Evolutionary conservation across 2,329 filamentous ascomycete species (phyloP), one percentile per base, ranked within the genome.

Genomic region (Botrytis galanthina): DNA sequence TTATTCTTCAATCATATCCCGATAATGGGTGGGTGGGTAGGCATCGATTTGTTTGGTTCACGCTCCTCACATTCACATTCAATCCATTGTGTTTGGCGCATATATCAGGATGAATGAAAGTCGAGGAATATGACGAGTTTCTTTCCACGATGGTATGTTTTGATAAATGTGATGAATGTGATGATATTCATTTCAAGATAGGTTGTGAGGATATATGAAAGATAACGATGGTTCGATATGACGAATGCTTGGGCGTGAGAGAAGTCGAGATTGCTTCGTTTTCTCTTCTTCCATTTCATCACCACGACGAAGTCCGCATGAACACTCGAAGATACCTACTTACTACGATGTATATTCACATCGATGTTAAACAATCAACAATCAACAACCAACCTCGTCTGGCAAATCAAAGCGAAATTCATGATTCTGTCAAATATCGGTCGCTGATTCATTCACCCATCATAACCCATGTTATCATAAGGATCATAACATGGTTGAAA

Each of bases 1-100:
- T 71, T 62, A 72, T 75, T 73, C 61, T 68, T 60, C 59, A 57
- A 46, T n/a, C n/a, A 59, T 73, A 29, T 74, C 74, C 75, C 74
- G 75, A 67, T 32, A 46, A 44, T 35, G 60, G 46, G 20, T 74
- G 73, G 71, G 75, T 74, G 74, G 74, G 75, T 74, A 73, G 74
- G 62, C 75, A 73, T 48, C 39, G n/a, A 35, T 37, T n/a, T 39
- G 46, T 29, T 67, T 67, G 46, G 68, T 35, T 54, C 37, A 42
- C 37, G 48, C 48, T n/a, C 48, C 48, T 57, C 51, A 29, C 1
- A 57, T 9, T 57, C 51, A 29, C 1, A 57, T 9, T 54, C 48
- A 14, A 14, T 54, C 48, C 5, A n/a, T 16, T n/a, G 16, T n/a
- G 12, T 54, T n/a, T 54, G 48, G 48, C 4, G 14, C n/a, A 54